Conservation (phyloP, 345 rosid species). For the Eucalyptus microcorys region DNA sequence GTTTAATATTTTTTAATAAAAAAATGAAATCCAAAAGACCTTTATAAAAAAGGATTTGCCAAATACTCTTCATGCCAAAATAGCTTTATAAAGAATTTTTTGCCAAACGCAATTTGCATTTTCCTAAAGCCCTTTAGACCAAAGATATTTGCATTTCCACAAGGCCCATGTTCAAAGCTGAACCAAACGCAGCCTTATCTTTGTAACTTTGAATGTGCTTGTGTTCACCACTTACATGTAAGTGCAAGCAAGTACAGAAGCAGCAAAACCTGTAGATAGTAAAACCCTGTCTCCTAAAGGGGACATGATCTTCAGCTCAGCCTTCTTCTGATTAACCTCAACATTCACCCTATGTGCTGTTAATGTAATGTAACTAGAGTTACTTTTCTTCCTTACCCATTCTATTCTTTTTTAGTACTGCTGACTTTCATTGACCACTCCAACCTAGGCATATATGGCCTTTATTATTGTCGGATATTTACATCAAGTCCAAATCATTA, state of each 20-base stretch:
- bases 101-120: too few species aligned
- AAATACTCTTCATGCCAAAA: too few species aligned
- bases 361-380: neutral
- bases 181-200: neutral
- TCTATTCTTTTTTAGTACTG: neutral
- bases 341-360: neutral
- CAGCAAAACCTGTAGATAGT: neutral
- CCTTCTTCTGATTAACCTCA: neutral
- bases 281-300: neutral
- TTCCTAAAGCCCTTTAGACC: rapidly evolving
- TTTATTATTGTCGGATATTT: neutral
- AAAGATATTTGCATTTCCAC: too few species aligned
- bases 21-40: too few species aligned
- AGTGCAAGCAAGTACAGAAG: neutral
- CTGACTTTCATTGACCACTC: neutral
- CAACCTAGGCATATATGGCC: neutral
- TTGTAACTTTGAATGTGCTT: neutral
- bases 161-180: too few species aligned
- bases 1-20: too few species aligned
- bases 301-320: neutral
- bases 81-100: too few species aligned
- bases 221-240: neutral
- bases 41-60: too few species aligned
- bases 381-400: neutral
- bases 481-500: neutral